phyloP scores from a whole-genome alignment of 2,329 filamentous ascomycete species.

The Alternaria panax region DNA sequence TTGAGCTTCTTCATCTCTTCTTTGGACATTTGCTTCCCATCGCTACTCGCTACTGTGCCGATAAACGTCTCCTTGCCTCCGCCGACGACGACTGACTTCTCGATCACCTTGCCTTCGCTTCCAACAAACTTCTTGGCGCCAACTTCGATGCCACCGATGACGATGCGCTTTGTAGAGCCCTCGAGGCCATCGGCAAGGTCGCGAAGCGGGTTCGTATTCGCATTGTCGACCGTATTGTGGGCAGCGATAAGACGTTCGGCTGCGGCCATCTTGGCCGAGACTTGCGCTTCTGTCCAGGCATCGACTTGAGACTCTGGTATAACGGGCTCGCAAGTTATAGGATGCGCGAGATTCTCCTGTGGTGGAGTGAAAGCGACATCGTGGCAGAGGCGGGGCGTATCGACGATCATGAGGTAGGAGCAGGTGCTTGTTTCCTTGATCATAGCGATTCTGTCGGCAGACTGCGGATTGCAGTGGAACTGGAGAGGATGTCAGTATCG shows the following conservation, averaged over 20 bases:
- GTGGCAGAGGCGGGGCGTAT: constrained; percentile 86
- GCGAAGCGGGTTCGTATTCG: constrained; percentile 44
- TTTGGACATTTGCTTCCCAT: constrained; percentile 68
- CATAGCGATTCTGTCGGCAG: constrained; percentile 80
- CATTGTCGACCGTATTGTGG: constrained; percentile 22
- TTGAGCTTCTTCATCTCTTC: constrained; percentile 74
- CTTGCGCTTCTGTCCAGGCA: constrained; percentile 51
- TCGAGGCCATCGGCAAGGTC: constrained; percentile 41
- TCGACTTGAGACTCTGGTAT: constrained; percentile 63
- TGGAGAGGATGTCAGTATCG: constrained; percentile 38
- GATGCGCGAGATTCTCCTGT: constrained; percentile 76
- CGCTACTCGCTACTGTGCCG: constrained; percentile 62
- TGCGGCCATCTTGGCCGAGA: constrained; percentile 41
- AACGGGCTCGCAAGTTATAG: constrained; percentile 78
- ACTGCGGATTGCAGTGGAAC: constrained; percentile 79
- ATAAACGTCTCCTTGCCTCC: constrained; percentile 63
- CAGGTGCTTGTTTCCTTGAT: constrained; percentile 94
- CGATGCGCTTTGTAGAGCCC: constrained; percentile 46
- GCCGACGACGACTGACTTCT: constrained; percentile 59
- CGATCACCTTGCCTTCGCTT: constrained; percentile 62
- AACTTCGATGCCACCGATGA: constrained; percentile 66
- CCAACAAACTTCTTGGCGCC: constrained; percentile 65
- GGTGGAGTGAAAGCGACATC: constrained; percentile 87
- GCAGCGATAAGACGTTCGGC: constrained; percentile 37
- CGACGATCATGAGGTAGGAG: constrained; percentile 90